Evolutionary conservation across 352 stramenopile species (phyloP).

Genomic region (Aphanomyces stellatus): DNA sequence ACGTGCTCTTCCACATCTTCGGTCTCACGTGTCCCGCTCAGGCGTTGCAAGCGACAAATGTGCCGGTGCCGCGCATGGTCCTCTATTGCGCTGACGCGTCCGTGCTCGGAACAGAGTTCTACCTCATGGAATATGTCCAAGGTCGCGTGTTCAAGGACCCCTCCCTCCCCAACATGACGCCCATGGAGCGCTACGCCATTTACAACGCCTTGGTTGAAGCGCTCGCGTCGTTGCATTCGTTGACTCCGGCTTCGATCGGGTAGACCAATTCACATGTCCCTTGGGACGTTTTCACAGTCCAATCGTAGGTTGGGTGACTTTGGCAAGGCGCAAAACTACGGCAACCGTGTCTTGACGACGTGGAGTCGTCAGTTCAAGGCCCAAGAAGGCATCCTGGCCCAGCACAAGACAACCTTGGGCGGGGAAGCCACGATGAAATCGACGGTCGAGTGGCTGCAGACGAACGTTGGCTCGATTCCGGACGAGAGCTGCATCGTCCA

Average conservation of each 20-base stretch:
- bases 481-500: conserved; percentile 62
- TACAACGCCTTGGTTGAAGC: conserved; percentile 64
- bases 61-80: conserved; percentile 54
- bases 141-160: conserved; percentile 71
- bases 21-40: conserved; percentile 8
- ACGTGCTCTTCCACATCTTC: background rate
- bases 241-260: conserved; percentile 53
- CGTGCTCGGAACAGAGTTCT: conserved; percentile 66
- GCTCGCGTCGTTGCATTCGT: conserved; percentile 48
- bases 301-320: conserved; percentile 32
- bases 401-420: conserved; percentile 32
- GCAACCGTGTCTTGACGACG: conserved; percentile 50
- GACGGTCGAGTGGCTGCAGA: conserved; percentile 48
- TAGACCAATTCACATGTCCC: background rate
- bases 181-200: conserved; percentile 72
- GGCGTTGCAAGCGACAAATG: conserved; percentile 54
- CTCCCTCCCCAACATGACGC: conserved; percentile 45
- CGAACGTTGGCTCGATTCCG: conserved; percentile 38
- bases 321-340: conserved; percentile 59
- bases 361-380: conserved; percentile 66
- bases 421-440: conserved; percentile 46
- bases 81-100: conserved; percentile 51
- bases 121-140: conserved; percentile 75
- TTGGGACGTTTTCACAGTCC: background rate
- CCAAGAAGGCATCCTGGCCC: conserved; percentile 34